Evolutionary conservation across 2,329 filamentous ascomycete species (phyloP).

Genomic region (Cercospora sp.): DNA sequence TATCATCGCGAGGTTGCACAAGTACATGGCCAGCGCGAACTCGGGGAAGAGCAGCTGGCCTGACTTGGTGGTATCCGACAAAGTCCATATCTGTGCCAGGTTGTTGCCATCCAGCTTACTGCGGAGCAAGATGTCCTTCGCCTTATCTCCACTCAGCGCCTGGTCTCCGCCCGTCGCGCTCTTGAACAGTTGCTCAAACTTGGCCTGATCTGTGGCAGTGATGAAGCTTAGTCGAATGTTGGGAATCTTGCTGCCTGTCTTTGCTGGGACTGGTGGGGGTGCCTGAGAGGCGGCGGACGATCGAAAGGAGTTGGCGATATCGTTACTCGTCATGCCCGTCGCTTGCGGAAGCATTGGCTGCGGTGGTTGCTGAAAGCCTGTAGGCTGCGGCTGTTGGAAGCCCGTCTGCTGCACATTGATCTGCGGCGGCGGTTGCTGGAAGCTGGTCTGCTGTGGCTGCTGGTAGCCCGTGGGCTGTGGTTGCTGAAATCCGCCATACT

Average conservation of each 20-base stretch:
- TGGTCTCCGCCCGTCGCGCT: conserved; percentile 83
- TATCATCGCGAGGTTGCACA: conserved; percentile 90
- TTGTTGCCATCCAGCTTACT: conserved; percentile 86
- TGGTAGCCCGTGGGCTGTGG: conserved; percentile 44
- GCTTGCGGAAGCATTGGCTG: conserved; percentile 54
- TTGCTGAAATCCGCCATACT: conserved; percentile 44
- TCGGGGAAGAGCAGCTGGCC: conserved; percentile 96
- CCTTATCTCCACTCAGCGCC: conserved; percentile 87
- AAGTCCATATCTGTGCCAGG: conserved; percentile 89
- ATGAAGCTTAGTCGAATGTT: conserved; percentile 95
- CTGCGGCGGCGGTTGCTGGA: conserved; percentile 44
- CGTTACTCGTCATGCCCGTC: conserved; percentile 61
- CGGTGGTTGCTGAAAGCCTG: conserved; percentile 46
- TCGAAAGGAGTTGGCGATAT: conserved; percentile 65
- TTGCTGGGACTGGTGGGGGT: conserved; percentile 58
- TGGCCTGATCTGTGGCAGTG: conserved; percentile 88
- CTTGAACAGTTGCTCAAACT: conserved; percentile 97
- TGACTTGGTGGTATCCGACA: conserved; percentile 93
- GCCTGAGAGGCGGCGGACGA: conserved; percentile 49
- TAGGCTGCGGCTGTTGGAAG: conserved; percentile 51
- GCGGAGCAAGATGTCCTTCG: conserved; percentile 80
- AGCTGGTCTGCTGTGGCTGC: conserved; percentile 47
- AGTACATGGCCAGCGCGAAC: conserved; percentile 96
- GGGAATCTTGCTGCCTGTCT: conserved; percentile 77
- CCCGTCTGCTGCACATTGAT: conserved; percentile 39